Evolutionary conservation across 768 basidiomycete species (phyloP), one percentile per base, ranked within the genome.

Genomic region (Lentinula raphanica): DNA sequence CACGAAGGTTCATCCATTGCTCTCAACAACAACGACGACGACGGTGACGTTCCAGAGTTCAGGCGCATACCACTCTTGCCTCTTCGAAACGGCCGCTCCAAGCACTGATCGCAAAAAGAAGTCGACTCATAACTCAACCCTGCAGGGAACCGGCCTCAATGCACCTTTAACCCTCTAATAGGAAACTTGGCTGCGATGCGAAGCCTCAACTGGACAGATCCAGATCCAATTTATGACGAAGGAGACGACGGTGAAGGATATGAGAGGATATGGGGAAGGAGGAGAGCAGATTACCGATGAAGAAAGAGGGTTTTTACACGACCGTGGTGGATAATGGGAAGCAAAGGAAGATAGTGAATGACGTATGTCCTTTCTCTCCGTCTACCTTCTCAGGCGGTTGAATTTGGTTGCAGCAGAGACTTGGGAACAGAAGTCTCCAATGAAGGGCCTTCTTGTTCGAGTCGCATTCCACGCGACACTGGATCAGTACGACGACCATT

Each of bases 401-500:
- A 69, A 59, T 21, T 77, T 78, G 17, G 85, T 91, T 27, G 71
- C 76, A 12, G 77, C 79, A 60, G 86, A 86, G 86, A n/a, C 17
- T 21, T 56, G 54, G 44, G 42, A 59, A 12, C 28, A 80, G 59
- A 94, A 92, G 74, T 85, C 86, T 0, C 65, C 70, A 5, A 73
- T 99, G 62, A 92, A 92, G 61, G 90, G 90, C 0, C 61, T 83
- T 4, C 79, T 98, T 3, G 74, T 77, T n/a, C 68, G 81, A 9
- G 79, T 92, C 39, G 92, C 94, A 0, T 66, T 91, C 36, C 79
- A 85, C 49, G 95, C 96, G 0, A 84, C 80, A 27, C 78, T 90
- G n/a, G 90, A 87, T 69, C 86, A 95, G 68, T 97, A 96, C 71
- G 89, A 92, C 60, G 94, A 96, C 17, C 83, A 90, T 64, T 96